Evolutionary conservation across 495 filamentous ascomycete species (phyloP).

Genomic region (Pyrenula aspistea): DNA sequence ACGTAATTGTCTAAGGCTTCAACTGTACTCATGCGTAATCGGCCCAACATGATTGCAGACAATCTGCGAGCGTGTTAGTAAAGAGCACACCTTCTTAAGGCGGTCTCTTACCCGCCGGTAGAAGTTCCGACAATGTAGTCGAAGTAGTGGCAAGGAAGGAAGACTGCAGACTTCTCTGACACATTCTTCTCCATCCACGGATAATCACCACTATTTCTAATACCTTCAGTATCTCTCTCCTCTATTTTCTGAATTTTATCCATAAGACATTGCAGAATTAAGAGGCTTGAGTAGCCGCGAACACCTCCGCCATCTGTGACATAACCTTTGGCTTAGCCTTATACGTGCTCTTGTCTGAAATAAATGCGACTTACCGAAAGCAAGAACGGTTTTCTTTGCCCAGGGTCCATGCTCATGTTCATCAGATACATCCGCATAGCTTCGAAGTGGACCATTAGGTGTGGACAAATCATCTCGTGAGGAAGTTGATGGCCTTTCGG

Average conservation of each 20-base stretch:
- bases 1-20: constrained; percentile 18
- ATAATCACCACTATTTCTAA: constrained; percentile 1
- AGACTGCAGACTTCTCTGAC: constrained; percentile 1
- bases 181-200: not conserved
- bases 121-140: constrained; percentile 26
- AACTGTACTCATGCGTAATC: constrained; percentile 20
- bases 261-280: constrained; percentile 15
- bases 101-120: constrained; percentile 20
- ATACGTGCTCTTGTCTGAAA: not conserved
- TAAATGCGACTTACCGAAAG: not conserved
- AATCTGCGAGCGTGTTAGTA: constrained; percentile 7
- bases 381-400: constrained; percentile 1
- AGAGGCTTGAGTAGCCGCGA: constrained; percentile 12
- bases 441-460: not conserved
- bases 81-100: not conserved
- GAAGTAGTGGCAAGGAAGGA: constrained; percentile 25
- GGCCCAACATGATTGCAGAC: constrained; percentile 22
- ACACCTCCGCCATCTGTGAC: constrained; percentile 17
- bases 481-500: not conserved
- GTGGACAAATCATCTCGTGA: not conserved
- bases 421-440: constrained; percentile 1
- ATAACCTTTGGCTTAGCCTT: not conserved
- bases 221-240: not conserved
- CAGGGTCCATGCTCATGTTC: not conserved
- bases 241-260: constrained; percentile 7